A percentile compares a stretch with the other conserved stretches of the same genome.
Conservation (phyloP, 2,329 filamentous ascomycete genomes). For the Lojkania enalia region DNA sequence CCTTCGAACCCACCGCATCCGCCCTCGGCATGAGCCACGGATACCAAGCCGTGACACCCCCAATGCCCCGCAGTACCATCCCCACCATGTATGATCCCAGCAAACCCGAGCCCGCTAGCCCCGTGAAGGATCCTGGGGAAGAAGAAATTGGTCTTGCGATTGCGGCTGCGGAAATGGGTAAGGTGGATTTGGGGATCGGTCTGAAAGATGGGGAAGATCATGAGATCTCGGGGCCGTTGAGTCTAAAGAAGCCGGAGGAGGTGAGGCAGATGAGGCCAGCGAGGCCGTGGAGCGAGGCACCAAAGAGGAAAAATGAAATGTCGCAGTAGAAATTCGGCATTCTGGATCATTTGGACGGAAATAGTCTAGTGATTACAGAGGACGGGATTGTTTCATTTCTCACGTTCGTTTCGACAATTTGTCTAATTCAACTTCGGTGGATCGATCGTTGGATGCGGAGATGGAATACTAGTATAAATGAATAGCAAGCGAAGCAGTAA, state of each 20-base stretch:
- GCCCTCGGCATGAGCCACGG: slow-evolving; percentile 31
- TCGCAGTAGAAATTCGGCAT: too few species aligned
- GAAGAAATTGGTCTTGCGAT: slow-evolving; percentile 15
- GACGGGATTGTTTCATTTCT: too few species aligned
- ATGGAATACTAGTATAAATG: too few species aligned
- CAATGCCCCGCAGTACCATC: slow-evolving; percentile 16
- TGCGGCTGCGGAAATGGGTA: slow-evolving; percentile 14
- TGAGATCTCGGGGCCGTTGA: slow-evolving; percentile 22
- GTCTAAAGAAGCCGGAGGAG: slow-evolving; percentile 21
- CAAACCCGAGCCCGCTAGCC: slow-evolving; percentile 15
- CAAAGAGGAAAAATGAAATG: slow-evolving; percentile 11
- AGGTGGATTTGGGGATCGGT: slow-evolving; percentile 2
- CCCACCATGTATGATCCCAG: slow-evolving; percentile 30
- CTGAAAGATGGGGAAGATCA: slow-evolving; percentile 13
- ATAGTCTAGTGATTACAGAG: too few species aligned
- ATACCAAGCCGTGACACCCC: slow-evolving; percentile 23
- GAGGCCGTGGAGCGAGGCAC: slow-evolving; percentile 35
- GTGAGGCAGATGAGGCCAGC: slow-evolving; percentile 23
- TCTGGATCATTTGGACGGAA: too few species aligned
- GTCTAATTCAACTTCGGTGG: too few species aligned
- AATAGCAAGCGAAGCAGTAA: too few species aligned
- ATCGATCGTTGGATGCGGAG: too few species aligned
- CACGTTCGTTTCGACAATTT: too few species aligned
- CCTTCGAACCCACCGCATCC: slow-evolving; percentile 37
- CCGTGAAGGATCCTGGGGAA: not conserved